Base-by-base conservation (phyloP, 495 filamentous ascomycete genomes). In the Filosporella fistucella region DNA sequence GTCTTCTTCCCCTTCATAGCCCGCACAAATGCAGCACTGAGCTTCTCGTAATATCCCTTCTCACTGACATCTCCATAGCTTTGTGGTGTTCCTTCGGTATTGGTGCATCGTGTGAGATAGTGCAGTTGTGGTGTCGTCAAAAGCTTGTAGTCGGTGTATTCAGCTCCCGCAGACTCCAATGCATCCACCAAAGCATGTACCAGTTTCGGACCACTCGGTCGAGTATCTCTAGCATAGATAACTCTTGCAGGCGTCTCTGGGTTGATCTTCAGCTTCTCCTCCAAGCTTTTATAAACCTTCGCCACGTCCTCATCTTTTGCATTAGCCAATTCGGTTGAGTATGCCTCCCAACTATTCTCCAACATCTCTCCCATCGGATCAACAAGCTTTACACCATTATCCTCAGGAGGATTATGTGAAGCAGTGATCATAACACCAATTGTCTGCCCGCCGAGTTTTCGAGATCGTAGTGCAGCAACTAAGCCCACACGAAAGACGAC, bases 391-490 rank as follows among this genome's bases (percentile, higher is more conserved):
- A 99, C 88, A 43, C 93, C 93, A 70, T 99, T 99, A 68, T 99
- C 93, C 58, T 85, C 83, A 3, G 94, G 88, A 29, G 89, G 89
- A 68, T 99, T 99, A 77, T 99, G 93, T 56, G 89, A 95, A 26
- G 93, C 93, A 54, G 93, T 99, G 64, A 99, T 89, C 93, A 99
- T 97, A 42, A 99, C 80, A 63, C 93, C 93, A 63, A 99, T 94
- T 57, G 86, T 86, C 71, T 91, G 86, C 50, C 89, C 84, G 59
- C 83, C 82, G 41, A 91, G 76, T 63, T 90, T 91, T 61, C 86
- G 88, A 32, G 89, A 96, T 29, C 93, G 86, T n/a, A 97, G 77
- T 38, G 86, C 81, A 32, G 94, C 88, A 25, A 96, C 78, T 45
- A 97, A 75, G 36, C 91, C 93, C 33, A 95, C 89, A 35, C 91